Conservation (phyloP, 139 green algal species). For the Trebouxia sp. region DNA sequence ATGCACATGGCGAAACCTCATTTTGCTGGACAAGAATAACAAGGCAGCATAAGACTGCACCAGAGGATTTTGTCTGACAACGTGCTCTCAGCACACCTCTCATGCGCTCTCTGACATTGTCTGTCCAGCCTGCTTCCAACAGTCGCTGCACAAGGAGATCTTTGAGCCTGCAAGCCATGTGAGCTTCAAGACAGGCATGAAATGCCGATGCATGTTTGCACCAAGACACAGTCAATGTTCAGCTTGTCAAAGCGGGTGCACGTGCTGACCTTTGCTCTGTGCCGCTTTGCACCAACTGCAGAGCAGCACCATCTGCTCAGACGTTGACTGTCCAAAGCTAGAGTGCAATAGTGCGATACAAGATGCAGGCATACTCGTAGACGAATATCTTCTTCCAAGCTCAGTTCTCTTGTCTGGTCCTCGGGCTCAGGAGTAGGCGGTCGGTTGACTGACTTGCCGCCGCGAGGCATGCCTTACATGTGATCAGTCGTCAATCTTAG, state of each 20-base stretch:
- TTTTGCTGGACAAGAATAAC: background rate
- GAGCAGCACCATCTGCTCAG: background rate
- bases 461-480: constrained; percentile 3
- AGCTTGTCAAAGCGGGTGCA: background rate
- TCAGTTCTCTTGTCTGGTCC: constrained; percentile 1
- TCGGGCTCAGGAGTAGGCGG: constrained; percentile 22
- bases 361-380: background rate
- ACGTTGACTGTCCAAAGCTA: background rate
- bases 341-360: background rate
- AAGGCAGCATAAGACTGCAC: too few species aligned
- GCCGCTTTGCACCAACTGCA: constrained; percentile 27
- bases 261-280: background rate
- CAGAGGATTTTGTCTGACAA: background rate
- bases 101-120: constrained; percentile 16
- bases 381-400: constrained; percentile 6
- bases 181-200: background rate
- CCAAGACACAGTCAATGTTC: background rate
- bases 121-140: constrained; percentile 16
- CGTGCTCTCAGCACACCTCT: background rate
- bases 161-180: background rate
- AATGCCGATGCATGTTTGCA: background rate
- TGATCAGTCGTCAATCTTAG: background rate
- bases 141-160: constrained; percentile 1
- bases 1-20: background rate
- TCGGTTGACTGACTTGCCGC: constrained; percentile 15